Evolutionary conservation across 2,329 filamentous ascomycete genomes (phyloP).

Genomic region (Podosphaera xanthii): DNA sequence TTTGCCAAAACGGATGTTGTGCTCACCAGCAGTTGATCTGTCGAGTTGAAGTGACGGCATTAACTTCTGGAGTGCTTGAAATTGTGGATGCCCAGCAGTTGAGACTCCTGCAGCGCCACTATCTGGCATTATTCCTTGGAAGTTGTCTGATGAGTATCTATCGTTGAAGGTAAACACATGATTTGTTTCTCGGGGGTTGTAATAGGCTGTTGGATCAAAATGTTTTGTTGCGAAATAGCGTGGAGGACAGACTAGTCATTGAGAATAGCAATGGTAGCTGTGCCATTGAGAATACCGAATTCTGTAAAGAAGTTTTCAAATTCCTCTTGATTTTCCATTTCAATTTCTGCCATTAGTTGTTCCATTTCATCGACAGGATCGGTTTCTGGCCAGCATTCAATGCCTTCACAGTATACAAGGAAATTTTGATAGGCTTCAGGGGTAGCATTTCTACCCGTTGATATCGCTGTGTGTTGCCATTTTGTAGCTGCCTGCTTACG

Average conservation of each 20-base stretch:
- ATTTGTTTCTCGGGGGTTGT: neutral
- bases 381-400: neutral
- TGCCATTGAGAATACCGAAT: neutral
- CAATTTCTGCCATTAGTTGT: neutral
- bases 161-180: neutral
- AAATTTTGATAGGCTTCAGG: neutral
- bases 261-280: neutral
- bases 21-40: neutral
- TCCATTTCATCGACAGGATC: neutral
- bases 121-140: neutral
- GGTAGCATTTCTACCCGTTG: neutral
- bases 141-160: neutral
- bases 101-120: slow-evolving; percentile 1
- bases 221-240: neutral
- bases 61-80: neutral
- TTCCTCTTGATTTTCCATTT: neutral
- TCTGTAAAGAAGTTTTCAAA: neutral
- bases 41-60: neutral
- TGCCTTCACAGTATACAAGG: neutral
- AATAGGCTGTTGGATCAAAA: neutral
- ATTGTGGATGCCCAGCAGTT: neutral
- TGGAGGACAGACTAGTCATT: neutral
- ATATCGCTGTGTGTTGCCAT: neutral
- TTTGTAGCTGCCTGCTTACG: neutral
- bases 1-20: slow-evolving; percentile 1